Conservation (phyloP, 306 rosid species). For the Benincasa hispida region DNA sequence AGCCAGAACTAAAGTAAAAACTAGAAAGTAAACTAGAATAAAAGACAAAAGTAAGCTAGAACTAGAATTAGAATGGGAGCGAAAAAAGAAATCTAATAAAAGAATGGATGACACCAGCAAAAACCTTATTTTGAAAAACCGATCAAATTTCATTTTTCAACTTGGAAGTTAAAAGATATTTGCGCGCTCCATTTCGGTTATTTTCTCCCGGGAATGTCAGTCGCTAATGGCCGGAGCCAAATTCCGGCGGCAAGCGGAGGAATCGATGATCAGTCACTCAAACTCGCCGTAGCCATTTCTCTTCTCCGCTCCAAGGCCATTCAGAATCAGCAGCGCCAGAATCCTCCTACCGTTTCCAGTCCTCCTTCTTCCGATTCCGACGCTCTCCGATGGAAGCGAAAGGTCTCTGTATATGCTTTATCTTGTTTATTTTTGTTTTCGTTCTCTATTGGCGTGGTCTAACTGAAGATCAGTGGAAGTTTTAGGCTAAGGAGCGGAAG, state of each 20-base stretch:
- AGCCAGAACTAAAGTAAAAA: too few relatives aligned
- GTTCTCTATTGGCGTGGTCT: not conserved
- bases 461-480: not conserved
- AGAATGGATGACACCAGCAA: too few relatives aligned
- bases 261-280: constrained; percentile 41
- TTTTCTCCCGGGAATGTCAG: constrained; percentile 25
- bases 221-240: constrained; percentile 2
- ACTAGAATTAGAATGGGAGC: too few relatives aligned
- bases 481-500: constrained; percentile 85
- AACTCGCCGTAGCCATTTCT: constrained; percentile 66
- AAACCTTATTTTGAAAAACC: too few relatives aligned
- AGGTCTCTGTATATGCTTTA: constrained; percentile 30
- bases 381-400: constrained; percentile 81
- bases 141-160: too few relatives aligned
- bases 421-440: not conserved
- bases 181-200: not conserved
- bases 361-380: constrained; percentile 38
- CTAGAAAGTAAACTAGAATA: too few relatives aligned
- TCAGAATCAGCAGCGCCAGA: constrained; percentile 9
- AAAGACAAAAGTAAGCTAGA: too few relatives aligned
- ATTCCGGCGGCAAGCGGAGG: not conserved
- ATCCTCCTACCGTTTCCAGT: not conserved
- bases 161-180: too few relatives aligned
- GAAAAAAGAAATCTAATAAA: too few relatives aligned
- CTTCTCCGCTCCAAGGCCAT: constrained; percentile 55